Percentiles rank a stretch among this genome's conserved stretches.
These are phyloP conservation scores for Starmerella bombi DNA, from an alignment of 805 yeast genomes.

Conservation along the genomic window DNA sequence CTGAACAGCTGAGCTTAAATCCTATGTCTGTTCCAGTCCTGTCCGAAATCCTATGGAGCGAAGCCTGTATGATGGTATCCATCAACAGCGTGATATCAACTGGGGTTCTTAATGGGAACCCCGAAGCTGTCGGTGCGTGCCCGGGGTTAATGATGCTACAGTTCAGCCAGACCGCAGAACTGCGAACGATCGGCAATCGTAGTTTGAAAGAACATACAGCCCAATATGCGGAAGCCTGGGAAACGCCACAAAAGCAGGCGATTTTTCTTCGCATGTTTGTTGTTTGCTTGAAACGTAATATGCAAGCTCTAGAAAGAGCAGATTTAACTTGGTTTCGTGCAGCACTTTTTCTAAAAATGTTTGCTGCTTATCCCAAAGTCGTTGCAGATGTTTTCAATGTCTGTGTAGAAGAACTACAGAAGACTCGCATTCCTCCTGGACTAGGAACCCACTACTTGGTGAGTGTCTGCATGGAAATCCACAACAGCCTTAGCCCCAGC, in stretches of 20 bases:
- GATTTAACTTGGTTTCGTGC: constrained; percentile 17
- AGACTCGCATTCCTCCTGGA: background rate
- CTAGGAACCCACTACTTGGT: background rate
- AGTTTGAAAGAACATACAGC: background rate
- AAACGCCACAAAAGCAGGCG: background rate
- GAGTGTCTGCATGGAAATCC: background rate
- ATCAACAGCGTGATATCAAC: too few relatives aligned
- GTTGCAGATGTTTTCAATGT: background rate
- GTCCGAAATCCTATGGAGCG: constrained; percentile 15
- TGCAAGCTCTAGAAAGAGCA: constrained; percentile 9
- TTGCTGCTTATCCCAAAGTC: background rate
- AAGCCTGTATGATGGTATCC: constrained; percentile 7
- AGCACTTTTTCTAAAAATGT: background rate
- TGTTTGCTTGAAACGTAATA: constrained; percentile 9
- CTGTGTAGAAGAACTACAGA: background rate
- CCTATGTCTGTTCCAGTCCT: constrained; percentile 1
- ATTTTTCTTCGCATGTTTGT: constrained; percentile 3
- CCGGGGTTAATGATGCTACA: too few relatives aligned
- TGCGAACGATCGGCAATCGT: too few relatives aligned
- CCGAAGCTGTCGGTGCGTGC: too few relatives aligned
- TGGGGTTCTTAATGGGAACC: too few relatives aligned
- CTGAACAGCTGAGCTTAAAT: background rate
- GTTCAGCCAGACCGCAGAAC: too few relatives aligned
- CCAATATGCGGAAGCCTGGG: constrained; percentile 7
- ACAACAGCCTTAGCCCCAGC: too few relatives aligned